Evolutionary conservation across 2,329 filamentous ascomycete species (phyloP).

Genomic region (Ophiocordyceps camponoti-floridani): DNA sequence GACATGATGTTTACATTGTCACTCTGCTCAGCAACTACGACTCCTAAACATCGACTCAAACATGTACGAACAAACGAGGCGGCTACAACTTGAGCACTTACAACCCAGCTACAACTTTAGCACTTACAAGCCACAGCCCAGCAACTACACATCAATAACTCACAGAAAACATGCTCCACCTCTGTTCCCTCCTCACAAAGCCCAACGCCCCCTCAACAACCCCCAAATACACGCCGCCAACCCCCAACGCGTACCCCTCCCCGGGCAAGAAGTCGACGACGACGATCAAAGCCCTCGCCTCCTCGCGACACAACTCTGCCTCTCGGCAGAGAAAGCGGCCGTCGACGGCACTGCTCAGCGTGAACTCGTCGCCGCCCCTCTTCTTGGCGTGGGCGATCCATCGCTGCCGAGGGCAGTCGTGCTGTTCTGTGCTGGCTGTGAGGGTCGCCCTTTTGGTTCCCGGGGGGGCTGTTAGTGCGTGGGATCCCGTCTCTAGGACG

Average conservation of each 20-base stretch:
- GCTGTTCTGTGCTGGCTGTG: conserved; percentile 5
- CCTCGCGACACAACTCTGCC: conserved; percentile 1
- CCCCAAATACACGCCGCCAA: neutral
- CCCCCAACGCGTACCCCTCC: conserved; percentile 6
- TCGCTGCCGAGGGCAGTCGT: conserved; percentile 23
- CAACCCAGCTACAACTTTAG: no score
- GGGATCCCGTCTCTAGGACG: conserved; percentile 27
- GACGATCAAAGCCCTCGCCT: conserved; percentile 4
- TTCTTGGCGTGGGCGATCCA: conserved; percentile 27
- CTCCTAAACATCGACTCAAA: no score
- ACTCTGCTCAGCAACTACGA: no score
- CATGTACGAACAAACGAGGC: no score
- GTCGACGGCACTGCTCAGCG: conserved; percentile 8
- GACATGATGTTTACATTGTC: no score
- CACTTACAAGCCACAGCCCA: no score
- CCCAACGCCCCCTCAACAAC: no score
- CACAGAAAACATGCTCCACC: no score
- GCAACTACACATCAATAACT: no score
- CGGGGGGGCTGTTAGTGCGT: conserved; percentile 17
- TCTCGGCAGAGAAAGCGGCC: conserved; percentile 6
- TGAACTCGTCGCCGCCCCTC: conserved; percentile 10
- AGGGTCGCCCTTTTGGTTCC: conserved; percentile 7
- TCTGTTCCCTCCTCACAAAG: no score
- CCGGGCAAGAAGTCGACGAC: conserved; percentile 5
- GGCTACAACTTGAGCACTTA: no score